Evolutionary conservation across 345 rosid genomes (phyloP), one percentile per base, ranked within the genome.

Genomic region (Salix suchowensis): DNA sequence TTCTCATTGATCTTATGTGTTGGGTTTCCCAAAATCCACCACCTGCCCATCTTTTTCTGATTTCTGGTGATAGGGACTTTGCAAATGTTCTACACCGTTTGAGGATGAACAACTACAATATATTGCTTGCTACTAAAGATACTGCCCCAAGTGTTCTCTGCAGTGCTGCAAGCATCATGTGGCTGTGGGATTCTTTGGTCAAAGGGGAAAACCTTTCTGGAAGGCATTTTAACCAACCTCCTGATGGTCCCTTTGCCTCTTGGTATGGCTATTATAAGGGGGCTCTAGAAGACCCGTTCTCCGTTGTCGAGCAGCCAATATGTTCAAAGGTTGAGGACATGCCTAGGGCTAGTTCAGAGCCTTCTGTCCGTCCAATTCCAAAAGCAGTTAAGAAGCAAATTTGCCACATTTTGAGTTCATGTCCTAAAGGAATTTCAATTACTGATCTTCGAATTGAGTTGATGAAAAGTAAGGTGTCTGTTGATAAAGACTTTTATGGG

Each of bases 21-120:
- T 96, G 97, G 99, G 89, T 87, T 64, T 81, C 92, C n/a, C 90
- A 85, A 50, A 91, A 94, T 80, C 99, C 97, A 73, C 97, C 98
- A 7, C 99, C 98, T 18, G 98, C 94, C 21, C 98, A 96, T 85
- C 83, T 94, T 66, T 92, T 96, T 75, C 72, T 94, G 50, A 90
- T 96, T 61, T 90, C 99, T 46, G 87, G 97, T 46, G 95, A 91
- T 46, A 80, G 87, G 36, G 94, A 87, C 78, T 96, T 90, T 68
- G 89, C 98, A 36, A 82, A 80, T 48, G 42, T 87, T 30, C 79
- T 96, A 76, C 97, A 96, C 76, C 86, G 79, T 55, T 73, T 96
- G 78, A 90, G 98, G 78, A 92, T 94, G 99, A 88, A 70, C 74
- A 96, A 96, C 76, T 96, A 94, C 84, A 96, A 94, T 79, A 86